Base-by-base conservation (phyloP, 2,329 filamentous ascomycete species). In the Myriosclerotinia duriaeana region DNA sequence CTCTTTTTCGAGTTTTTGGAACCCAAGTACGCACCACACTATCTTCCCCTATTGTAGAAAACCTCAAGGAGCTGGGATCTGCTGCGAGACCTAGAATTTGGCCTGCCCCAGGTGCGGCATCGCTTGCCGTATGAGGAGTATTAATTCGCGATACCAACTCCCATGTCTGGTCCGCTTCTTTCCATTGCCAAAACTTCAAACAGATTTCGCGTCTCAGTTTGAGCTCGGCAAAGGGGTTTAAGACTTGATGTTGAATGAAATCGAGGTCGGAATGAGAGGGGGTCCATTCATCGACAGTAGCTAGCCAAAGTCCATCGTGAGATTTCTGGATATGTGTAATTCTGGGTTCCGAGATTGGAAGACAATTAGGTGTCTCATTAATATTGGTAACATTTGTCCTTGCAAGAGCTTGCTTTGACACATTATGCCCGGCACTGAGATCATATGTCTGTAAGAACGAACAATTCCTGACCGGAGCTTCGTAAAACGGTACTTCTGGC, bases 281-380 rank as follows among this genome's bases (percentile, higher is more conserved):
- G 62, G 85, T 84, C 95, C 95, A 99, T 74, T 93, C 91, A 76
- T 99, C 95, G 1, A 96, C 85, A 1, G 92, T 97, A 5, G 90
- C 93, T 66, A 99, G 84, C 93, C 94, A 98, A 71, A 87, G 84
- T 22, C 94, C 94, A 74, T 98, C 89, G 60, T 84, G 81, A 53
- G 91, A 94, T 71, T 95, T 87, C 53, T 88, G 85, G 61, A 98
- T 80, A 66, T 90, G 85, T 8, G 86, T 89, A 56, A 97, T 85
- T 69, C 89, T 86, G 0, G 95, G 94, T 72, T 97, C 91, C 17
- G 86, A 83, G 60, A 98, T 86, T 5, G 85, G 83, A 62, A 86
- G 84, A 6, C 90, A 87, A 70, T 90, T 88, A 17, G 88, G 89
- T 9, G 89, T 89, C 52, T 89, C 82, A 73, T 92, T 96, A 70